Evolutionary conservation across 441 rosid genomes (phyloP).

Genomic region (Aleurites moluccanus): DNA sequence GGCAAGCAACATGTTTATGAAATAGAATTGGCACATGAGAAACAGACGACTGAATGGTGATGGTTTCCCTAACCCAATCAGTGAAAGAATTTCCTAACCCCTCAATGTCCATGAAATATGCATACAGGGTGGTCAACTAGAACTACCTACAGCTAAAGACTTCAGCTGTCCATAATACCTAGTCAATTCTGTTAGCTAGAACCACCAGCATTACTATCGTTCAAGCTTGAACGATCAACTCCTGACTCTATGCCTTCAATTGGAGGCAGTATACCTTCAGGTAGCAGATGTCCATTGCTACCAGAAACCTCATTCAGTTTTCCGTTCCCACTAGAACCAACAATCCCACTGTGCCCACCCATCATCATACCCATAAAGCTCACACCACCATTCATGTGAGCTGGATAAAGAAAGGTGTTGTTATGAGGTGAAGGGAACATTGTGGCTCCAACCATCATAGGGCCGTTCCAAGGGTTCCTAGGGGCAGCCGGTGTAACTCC

Average conservation of each 20-base stretch:
- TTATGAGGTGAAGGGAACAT: conserved; percentile 36
- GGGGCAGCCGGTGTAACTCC: conserved; percentile 35
- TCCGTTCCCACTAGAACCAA: conserved; percentile 30
- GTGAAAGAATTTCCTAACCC: conserved; percentile 40
- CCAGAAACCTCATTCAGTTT: conserved; percentile 25
- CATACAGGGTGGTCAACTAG: conserved; percentile 30
- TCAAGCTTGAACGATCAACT: conserved; percentile 17
- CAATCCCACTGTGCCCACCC: conserved; percentile 26
- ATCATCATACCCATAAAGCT: conserved; percentile 26
- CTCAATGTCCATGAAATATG: conserved; percentile 16
- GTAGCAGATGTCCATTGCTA: conserved; percentile 20
- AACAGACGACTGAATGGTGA: conserved; percentile 22
- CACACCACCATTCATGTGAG: conserved; percentile 38
- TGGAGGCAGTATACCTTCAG: conserved; percentile 25
- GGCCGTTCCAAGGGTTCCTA: conserved; percentile 38
- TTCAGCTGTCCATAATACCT: conserved; percentile 20
- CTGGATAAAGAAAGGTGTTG: conserved; percentile 30
- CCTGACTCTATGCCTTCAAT: conserved; percentile 26
- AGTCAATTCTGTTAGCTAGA: conserved; percentile 26
- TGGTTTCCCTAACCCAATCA: conserved; percentile 23
- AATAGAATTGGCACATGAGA: conserved; percentile 23
- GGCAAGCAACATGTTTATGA: conserved; percentile 26
- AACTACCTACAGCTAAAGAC: conserved; percentile 30
- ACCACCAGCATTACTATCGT: conserved; percentile 22
- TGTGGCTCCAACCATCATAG: conserved; percentile 36